Conservation (phyloP, 768 basidiomycete species). For the Trametes punicea region DNA sequence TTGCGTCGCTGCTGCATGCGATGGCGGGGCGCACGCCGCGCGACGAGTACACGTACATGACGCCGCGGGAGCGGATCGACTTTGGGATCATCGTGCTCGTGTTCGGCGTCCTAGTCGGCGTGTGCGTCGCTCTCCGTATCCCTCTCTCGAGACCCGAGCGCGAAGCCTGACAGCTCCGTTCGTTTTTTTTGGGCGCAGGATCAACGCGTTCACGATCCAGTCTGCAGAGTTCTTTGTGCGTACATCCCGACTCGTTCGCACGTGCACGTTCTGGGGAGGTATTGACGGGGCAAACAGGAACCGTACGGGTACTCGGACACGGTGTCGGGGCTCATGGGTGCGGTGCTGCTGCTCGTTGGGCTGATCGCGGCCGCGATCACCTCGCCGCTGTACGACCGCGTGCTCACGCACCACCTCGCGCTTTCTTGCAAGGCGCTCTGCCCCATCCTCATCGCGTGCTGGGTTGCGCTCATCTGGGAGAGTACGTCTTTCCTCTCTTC, state of each 20-base stretch:
- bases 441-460: constrained; percentile 57
- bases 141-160: background rate
- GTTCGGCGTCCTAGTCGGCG: constrained; percentile 65
- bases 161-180: background rate
- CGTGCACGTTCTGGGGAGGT: background rate
- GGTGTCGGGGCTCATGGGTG: constrained; percentile 67
- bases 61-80: constrained; percentile 62
- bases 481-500: constrained; percentile 38
- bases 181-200: constrained; percentile 32
- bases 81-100: constrained; percentile 55
- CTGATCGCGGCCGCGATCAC: constrained; percentile 64
- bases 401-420: constrained; percentile 73
- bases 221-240: constrained; percentile 67
- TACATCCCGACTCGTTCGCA: constrained; percentile 4
- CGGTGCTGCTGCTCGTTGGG: constrained; percentile 65
- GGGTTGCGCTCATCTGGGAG: constrained; percentile 81
- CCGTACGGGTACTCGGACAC: constrained; percentile 70
- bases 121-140: constrained; percentile 40
- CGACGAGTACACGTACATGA: constrained; percentile 44
- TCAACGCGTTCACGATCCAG: constrained; percentile 63
- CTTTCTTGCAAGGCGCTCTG: constrained; percentile 55
- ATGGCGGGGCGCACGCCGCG: constrained; percentile 40
- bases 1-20: constrained; percentile 52
- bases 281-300: constrained; percentile 38
- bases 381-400: constrained; percentile 76